Evolutionary conservation across 495 filamentous ascomycete species (phyloP).

Genomic region (Trichoderma asperelloides): DNA sequence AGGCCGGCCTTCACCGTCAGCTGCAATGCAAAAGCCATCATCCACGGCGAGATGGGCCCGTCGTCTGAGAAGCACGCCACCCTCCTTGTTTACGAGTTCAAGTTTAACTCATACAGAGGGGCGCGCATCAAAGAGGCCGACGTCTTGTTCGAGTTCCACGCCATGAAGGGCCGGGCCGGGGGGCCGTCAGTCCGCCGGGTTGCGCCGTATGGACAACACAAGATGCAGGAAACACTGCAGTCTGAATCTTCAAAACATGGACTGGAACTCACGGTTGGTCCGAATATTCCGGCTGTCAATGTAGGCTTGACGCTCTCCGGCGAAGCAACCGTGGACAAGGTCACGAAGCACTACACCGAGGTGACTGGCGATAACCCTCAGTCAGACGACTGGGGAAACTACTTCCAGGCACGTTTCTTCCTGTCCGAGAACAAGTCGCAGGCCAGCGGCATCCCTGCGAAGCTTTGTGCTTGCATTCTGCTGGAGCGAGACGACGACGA

Average conservation of each 20-base stretch:
- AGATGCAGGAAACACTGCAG: neutral
- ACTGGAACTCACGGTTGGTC: neutral
- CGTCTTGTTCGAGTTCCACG: neutral
- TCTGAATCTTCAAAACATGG: neutral
- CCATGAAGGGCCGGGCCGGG: neutral
- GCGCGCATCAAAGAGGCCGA: neutral
- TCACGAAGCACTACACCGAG: neutral
- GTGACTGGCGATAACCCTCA: neutral
- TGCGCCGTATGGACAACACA: neutral
- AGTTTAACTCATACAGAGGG: neutral
- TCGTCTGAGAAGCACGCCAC: neutral
- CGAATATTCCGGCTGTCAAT: neutral
- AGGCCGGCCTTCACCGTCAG: neutral
- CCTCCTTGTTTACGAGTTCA: neutral
- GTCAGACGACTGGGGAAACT: neutral
- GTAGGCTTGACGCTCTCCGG: neutral
- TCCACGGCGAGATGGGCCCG: neutral
- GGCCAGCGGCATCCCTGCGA: neutral
- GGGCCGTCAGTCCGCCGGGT: neutral
- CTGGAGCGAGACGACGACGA: neutral
- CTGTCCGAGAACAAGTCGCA: neutral
- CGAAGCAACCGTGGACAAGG: neutral
- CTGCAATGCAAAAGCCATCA: neutral
- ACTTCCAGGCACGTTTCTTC: neutral
- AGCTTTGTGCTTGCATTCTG: neutral